Evolutionary conservation across 2,329 filamentous ascomycete genomes (phyloP).

Genomic region (Fusarium mangiferae): DNA sequence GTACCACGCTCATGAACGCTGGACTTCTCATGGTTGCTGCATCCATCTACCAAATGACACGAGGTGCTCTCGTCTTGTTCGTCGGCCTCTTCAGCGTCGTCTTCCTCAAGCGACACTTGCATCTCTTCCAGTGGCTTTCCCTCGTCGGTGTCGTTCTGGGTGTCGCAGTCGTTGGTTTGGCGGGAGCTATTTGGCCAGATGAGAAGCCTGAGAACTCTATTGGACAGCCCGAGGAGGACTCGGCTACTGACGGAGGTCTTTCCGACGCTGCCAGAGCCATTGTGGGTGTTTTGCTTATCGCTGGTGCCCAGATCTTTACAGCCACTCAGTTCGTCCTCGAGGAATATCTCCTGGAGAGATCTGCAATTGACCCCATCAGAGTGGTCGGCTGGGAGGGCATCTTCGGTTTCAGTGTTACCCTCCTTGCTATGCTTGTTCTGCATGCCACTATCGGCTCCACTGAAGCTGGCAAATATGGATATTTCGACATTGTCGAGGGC

Average conservation of each 20-base stretch:
- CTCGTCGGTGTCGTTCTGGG: constrained; percentile 87
- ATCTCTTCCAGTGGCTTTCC: constrained; percentile 91
- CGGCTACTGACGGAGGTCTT: constrained; percentile 53
- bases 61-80: constrained; percentile 93
- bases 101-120: constrained; percentile 83
- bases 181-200: constrained; percentile 83
- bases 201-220: constrained; percentile 59
- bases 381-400: constrained; percentile 97
- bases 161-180: constrained; percentile 89
- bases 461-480: constrained; percentile 77
- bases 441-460: constrained; percentile 82
- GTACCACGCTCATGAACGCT: constrained; percentile 97
- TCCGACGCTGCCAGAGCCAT: constrained; percentile 64
- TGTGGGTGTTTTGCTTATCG: constrained; percentile 89
- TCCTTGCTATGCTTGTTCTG: constrained; percentile 81
- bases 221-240: constrained; percentile 48
- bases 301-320: constrained; percentile 94
- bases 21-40: constrained; percentile 93
- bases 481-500: constrained; percentile 91
- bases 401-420: constrained; percentile 86
- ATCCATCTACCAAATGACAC: constrained; percentile 98
- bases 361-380: constrained; percentile 78
- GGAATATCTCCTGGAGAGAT: constrained; percentile 84
- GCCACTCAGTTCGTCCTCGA: constrained; percentile 96
- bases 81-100: constrained; percentile 95